Conservation (phyloP, 2,329 filamentous ascomycete genomes). For the Claviceps capensis region DNA sequence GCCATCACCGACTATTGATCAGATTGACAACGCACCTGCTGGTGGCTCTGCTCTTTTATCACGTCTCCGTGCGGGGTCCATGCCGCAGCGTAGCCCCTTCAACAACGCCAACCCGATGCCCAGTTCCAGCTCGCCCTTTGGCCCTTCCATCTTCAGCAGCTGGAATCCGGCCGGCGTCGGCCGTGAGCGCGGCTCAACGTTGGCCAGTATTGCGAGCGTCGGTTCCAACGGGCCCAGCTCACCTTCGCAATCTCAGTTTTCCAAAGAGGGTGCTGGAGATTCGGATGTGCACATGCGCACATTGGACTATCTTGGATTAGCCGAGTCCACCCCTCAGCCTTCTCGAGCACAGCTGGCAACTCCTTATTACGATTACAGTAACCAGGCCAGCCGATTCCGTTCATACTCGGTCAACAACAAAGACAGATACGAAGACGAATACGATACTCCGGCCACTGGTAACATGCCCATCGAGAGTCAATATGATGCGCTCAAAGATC, state of each 20-base stretch:
- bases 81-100: slow-evolving; percentile 75
- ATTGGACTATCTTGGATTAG: slow-evolving; percentile 86
- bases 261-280: slow-evolving; percentile 70
- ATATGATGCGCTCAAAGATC: slow-evolving; percentile 49
- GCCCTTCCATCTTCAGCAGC: slow-evolving; percentile 77
- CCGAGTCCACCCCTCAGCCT: slow-evolving; percentile 84
- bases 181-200: slow-evolving; percentile 72
- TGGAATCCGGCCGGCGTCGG: slow-evolving; percentile 57
- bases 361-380: slow-evolving; percentile 62
- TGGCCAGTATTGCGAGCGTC: slow-evolving; percentile 71
- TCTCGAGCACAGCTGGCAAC: slow-evolving; percentile 59
- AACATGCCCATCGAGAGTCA: slow-evolving; percentile 36
- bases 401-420: slow-evolving; percentile 99
- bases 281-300: slow-evolving; percentile 81
- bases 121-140: slow-evolving; percentile 56
- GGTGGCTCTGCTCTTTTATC: slow-evolving; percentile 65
- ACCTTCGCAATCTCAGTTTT: slow-evolving; percentile 74
- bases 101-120: slow-evolving; percentile 29
- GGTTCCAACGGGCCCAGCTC: slow-evolving; percentile 84
- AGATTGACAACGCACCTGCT: slow-evolving; percentile 27
- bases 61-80: slow-evolving; percentile 78
- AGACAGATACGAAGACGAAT: slow-evolving; percentile 86
- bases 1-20: slow-evolving; percentile 39
- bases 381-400: slow-evolving; percentile 74
- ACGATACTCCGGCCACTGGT: slow-evolving; percentile 32